Base-by-base conservation (phyloP, 305 asterid genomes). In the Solanum hybrid region DNA sequence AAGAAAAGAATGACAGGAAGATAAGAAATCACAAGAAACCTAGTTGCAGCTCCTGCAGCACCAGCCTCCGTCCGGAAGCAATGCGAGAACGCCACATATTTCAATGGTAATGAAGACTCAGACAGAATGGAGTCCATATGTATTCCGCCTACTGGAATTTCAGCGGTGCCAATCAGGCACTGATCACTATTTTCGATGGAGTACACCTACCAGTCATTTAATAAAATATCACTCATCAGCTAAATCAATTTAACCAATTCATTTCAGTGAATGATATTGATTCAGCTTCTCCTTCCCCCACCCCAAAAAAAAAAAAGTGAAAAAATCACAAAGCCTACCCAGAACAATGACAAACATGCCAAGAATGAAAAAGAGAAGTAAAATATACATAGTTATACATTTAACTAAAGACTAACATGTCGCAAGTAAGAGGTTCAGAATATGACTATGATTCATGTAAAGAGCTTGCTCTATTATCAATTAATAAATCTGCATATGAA, bases 21-120 rank as follows among this genome's bases (percentile, higher is more conserved):
- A 78, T 36, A 36, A 84, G 75, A 56, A 31, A 10, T 85, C 22
- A 10, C 64, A 78, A 73, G 88, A 78, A 91, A 97, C 99, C 99
- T 94, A 51, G 98, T 94, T 90, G 98, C 97, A 89, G 96, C 81
- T 75, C 99, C 99, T 11, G 99, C 99, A 51, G 99, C 99, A 88
- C 99, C 99, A 82, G 99, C 99, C 94, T 96, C 99, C 2, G 99
- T 97, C 42, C 98, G 98, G 72, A 97, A 97, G 93, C 99, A 97
- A 93, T 97, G 99, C 78, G 99, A 97, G 93, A 94, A 91, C 71
- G 98, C 99, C 19, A 95, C 99, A 78, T 97, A 96, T 90, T 95
- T 95, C 92, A 96, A 88, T 79, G 99, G 99, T 78, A 97, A 93
- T 78, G 96, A 93, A 51, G 98, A 90, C 88, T 94, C 97, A 2